Evolutionary conservation across 345 rosid genomes (phyloP).

Genomic region (Dipteronia dyeriana): DNA sequence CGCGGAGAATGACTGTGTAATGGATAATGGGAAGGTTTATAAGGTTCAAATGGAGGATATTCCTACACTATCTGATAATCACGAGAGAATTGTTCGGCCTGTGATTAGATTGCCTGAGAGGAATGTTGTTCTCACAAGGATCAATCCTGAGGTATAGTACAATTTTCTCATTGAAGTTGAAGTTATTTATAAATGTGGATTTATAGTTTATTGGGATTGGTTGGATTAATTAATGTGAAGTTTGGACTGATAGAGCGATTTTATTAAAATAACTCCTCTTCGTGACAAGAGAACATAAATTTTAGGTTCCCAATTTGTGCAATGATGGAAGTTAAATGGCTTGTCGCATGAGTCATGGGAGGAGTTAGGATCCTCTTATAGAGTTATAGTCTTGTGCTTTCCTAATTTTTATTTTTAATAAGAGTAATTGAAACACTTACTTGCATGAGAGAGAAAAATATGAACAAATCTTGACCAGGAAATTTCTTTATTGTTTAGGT

Average conservation of each 20-base stretch:
- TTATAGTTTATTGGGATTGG: neutral
- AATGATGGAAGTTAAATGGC: neutral
- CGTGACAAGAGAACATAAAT: neutral
- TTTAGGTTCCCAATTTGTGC: neutral
- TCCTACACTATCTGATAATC: slow-evolving; percentile 53
- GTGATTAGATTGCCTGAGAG: slow-evolving; percentile 81
- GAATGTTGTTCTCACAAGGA: slow-evolving; percentile 85
- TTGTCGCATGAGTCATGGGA: neutral
- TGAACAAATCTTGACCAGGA: too few relatives aligned
- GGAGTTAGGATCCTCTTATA: too few relatives aligned
- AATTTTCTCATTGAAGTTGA: slow-evolving; percentile 10
- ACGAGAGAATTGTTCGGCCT: slow-evolving; percentile 77
- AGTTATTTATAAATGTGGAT: neutral
- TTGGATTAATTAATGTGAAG: neutral
- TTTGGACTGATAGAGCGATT: neutral
- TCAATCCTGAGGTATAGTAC: slow-evolving; percentile 85
- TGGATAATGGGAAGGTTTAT: slow-evolving; percentile 65
- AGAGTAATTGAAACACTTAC: too few relatives aligned
- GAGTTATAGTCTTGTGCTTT: too few relatives aligned
- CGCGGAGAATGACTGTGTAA: slow-evolving; percentile 62
- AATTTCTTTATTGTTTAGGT: too few relatives aligned
- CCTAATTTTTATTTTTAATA: too few relatives aligned
- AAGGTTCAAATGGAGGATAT: slow-evolving; percentile 89
- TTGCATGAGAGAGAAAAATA: too few relatives aligned
- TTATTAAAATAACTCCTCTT: neutral